Conservation (phyloP, 768 basidiomycete species). For the Tremella yokohamensis region DNA sequence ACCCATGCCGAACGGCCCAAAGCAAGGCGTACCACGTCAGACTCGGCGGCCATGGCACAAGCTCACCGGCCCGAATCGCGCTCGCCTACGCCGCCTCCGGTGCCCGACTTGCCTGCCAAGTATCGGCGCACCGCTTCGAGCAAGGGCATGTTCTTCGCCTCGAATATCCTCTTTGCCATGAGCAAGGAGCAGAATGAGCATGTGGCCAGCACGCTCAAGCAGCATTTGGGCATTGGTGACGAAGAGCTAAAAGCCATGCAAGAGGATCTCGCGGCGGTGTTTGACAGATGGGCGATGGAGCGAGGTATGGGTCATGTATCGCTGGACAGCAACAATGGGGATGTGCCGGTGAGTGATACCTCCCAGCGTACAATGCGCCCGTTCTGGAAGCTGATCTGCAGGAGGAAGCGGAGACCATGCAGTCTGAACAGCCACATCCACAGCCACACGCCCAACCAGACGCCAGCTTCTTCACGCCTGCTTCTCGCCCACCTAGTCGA, state of each 20-base stretch:
- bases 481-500: conserved; percentile 6
- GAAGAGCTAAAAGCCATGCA: conserved; percentile 31
- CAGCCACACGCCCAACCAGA: conserved; percentile 1
- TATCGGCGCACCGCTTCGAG: conserved; percentile 8
- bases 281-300: conserved; percentile 31
- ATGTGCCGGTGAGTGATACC: background rate
- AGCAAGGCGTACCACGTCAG: conserved; percentile 3
- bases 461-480: conserved; percentile 24
- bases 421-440: background rate
- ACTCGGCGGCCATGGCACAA: background rate
- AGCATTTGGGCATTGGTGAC: conserved; percentile 20
- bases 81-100: conserved; percentile 37
- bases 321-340: conserved; percentile 14
- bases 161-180: conserved; percentile 11
- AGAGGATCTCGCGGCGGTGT: conserved; percentile 20
- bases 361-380: background rate
- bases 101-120: conserved; percentile 22
- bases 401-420: background rate
- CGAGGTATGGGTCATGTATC: conserved; percentile 24
- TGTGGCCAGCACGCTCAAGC: background rate
- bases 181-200: background rate
- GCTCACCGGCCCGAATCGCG: background rate
- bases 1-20: background rate
- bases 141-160: conserved; percentile 3
- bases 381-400: conserved; percentile 4